Base-by-base conservation (phyloP, 495 filamentous ascomycete genomes). In the Lophium mytilinum region DNA sequence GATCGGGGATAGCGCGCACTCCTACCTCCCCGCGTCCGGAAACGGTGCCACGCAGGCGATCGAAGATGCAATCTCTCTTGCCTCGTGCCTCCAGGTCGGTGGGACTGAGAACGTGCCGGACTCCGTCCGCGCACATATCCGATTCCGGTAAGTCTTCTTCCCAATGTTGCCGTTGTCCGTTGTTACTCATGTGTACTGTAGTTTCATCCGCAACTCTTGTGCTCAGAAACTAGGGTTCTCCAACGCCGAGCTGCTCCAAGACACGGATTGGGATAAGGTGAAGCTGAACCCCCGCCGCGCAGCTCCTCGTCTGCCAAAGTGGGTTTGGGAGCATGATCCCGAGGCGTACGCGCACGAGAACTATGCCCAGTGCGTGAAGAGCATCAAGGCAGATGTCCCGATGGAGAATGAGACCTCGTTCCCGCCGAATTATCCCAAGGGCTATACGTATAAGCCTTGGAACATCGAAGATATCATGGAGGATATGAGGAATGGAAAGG, bases 291-390 rank as follows among this genome's bases (percentile, higher is more conserved):
- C 85, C 0, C 73, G 80, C 54, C 75, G 72, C 45, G 75, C 84
- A 48, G 75, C 78, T 37, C 67, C 80, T 42, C 69, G 76, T 36
- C 72, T 78, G 47, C 82, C 80, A 52, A 76, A 74, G 60, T 86
- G 82, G 83, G 60, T 87, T 36, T 69, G 81, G 47, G 72, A 69
- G 18, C 82, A 83, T 66, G 84, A 87, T 56, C 75, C 81, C 14
- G 83, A 87, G 71, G 67, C 66, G 52, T 82, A 83, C 61, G 74
- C 76, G 6, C 77, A 81, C 50, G 73, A 79, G 53, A 74, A 80
- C 46, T 83, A 79, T 43, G 66, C 64, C 41, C 69, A 73, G 55
- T 73, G 73, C 9, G 59, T 60, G 10, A 48, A 62, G 48, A 56
- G 49, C 14, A 52, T 66, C 19, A 59, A 62, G 40, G 58, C 59